phyloP scores from a whole-genome alignment of 176 grass and related monocot species.

The Paspalum notatum region DNA sequence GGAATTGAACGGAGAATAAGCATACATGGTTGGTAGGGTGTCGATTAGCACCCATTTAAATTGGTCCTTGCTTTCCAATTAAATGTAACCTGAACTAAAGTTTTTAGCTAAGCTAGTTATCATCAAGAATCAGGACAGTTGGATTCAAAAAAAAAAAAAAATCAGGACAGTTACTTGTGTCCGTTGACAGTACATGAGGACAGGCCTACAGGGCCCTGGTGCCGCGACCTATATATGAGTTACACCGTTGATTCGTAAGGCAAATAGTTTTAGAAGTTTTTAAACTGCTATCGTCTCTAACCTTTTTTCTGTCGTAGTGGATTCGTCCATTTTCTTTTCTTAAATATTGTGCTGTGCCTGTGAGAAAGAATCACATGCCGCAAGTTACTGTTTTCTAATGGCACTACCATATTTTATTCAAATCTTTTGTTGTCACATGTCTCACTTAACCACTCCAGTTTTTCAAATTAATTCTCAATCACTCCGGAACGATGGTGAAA shows the following conservation, averaged over 20 bases:
- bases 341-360: background rate
- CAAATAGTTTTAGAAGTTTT: constrained; percentile 6
- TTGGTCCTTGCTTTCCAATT: constrained; percentile 5
- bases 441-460: constrained; percentile 29
- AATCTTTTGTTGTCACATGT: constrained; percentile 25
- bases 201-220: background rate
- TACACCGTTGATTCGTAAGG: background rate
- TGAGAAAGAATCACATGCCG: constrained; percentile 9
- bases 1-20: constrained; percentile 11
- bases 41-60: constrained; percentile 18
- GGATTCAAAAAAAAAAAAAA: no score
- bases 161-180: constrained; percentile 27
- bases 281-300: background rate
- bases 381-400: constrained; percentile 1
- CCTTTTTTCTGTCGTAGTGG: background rate
- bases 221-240: background rate
- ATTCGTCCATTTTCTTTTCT: constrained; percentile 28
- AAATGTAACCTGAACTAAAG: background rate
- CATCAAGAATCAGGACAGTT: constrained; percentile 12
- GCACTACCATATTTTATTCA: constrained; percentile 17
- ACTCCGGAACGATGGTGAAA: constrained; percentile 16
- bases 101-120: constrained; percentile 22
- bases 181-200: background rate
- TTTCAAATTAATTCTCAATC: constrained; percentile 35
- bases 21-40: constrained; percentile 39